Evolutionary conservation across 257 asterid species (phyloP), one percentile per base, ranked within the genome.

Genomic region (Solanum chilense): DNA sequence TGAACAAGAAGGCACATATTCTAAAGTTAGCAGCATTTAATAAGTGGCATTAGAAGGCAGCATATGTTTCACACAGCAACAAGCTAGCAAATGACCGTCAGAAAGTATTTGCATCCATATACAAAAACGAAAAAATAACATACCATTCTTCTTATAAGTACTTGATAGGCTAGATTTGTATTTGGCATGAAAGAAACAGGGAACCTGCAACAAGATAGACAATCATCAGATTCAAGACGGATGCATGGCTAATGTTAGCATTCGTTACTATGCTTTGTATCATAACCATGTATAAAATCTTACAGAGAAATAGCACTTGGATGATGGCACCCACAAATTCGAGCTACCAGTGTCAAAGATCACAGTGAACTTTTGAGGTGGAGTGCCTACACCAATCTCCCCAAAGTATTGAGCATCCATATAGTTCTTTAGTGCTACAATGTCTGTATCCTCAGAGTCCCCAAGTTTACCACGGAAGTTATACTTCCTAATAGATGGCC

Each of bases 391-490:
- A 44, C 98, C 98, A 89, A 97, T 93, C 95, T 94, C 99, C 47
- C 99, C 99, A 85, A 92, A 95, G 91, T 95, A 97, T 88, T 97
- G 99, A 42, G 99, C 99, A 89, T 97, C 99, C 99, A 97, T 95
- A 89, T 94, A 97, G 89, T 97, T 97, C 93, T 95, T 97, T 86
- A 97, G 88, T 39, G 88, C 93, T 10, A 97, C 94, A 87, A 95
- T 94, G 87, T 95, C 99, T 5, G 95, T 89, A 70, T 94, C 98
- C 11, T 90, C 92, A 62, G 92, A 86, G 66, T 92, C 95, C 60
- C 92, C 94, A 23, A 85, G 93, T 82, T 86, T 94, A 85, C 95
- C 94, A 52, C 88, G 87, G 56, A 92, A 86, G 78, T 81, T 83
- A 83, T 94, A 95, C 88, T 94, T 95, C 92, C 95, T 92, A 75